Conservation (phyloP, 116 monocot species). For the Papilionanthe hybrid region DNA sequence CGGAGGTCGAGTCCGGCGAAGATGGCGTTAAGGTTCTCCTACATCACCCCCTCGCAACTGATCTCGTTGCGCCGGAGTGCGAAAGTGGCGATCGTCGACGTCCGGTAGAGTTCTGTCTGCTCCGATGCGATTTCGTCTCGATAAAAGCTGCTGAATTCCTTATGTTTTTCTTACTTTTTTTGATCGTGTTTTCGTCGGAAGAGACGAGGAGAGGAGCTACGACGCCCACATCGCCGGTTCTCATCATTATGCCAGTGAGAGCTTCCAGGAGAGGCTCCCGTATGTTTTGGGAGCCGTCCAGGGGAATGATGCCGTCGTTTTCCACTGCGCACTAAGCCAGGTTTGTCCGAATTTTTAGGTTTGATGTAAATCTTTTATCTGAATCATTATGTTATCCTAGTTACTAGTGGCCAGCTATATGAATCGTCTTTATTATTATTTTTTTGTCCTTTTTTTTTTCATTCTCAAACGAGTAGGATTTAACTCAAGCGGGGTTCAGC, state of each 20-base stretch:
- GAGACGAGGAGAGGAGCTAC: conserved; percentile 94
- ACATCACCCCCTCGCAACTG: conserved; percentile 58
- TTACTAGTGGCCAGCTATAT: too few relatives aligned
- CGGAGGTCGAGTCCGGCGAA: not conserved
- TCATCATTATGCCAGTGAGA: conserved; percentile 64
- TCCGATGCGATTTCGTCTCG: not conserved
- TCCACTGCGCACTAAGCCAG: conserved; percentile 98
- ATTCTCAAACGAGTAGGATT: too few relatives aligned
- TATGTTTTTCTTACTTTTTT: not conserved
- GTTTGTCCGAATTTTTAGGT: conserved; percentile 13
- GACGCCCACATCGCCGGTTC: conserved; percentile 88
- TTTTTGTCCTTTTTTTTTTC: too few relatives aligned
- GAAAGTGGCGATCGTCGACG: conserved; percentile 69
- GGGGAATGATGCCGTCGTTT: conserved; percentile 79
- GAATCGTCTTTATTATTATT: too few relatives aligned
- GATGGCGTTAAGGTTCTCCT: conserved; percentile 61
- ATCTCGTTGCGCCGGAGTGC: conserved; percentile 37
- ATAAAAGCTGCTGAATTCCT: not conserved
- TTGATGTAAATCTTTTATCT: too few relatives aligned
- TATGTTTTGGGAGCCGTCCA: conserved; percentile 47
- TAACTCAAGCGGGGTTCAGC: too few relatives aligned
- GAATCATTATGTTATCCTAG: too few relatives aligned
- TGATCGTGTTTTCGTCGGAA: conserved; percentile 3
- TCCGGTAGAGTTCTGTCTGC: conserved; percentile 40
- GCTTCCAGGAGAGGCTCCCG: conserved; percentile 62